Conservation (phyloP, 371 early-diverging fungal genomes). For the Apophysomyces elegans region DNA sequence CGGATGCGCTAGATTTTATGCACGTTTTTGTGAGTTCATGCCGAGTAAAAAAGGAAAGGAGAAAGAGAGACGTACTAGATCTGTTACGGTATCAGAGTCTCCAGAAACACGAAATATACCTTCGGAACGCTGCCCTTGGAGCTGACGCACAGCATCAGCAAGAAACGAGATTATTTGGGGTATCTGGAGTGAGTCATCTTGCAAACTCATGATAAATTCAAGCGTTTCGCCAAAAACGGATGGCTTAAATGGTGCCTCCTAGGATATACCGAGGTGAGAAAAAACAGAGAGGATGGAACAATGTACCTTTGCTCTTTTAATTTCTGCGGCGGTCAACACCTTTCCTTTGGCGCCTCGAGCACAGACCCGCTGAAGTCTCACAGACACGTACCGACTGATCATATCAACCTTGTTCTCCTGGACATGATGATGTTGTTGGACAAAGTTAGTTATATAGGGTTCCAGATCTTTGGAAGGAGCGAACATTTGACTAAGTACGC, state of each 20-base stretch:
- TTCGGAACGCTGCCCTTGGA: slow-evolving; percentile 84
- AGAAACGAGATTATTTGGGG: slow-evolving; percentile 90
- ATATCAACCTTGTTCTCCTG: slow-evolving; percentile 55
- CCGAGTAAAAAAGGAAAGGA: background rate
- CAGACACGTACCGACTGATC: slow-evolving; percentile 64
- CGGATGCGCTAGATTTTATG: slow-evolving; percentile 56
- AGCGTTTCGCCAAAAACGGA: slow-evolving; percentile 93
- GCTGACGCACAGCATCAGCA: slow-evolving; percentile 73
- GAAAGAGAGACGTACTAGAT: slow-evolving; percentile 59
- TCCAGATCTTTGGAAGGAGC: slow-evolving; percentile 93
- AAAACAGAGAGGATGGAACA: background rate
- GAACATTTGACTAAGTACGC: slow-evolving; percentile 84
- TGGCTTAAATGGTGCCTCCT: slow-evolving; percentile 88
- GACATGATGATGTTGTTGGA: slow-evolving; percentile 58
- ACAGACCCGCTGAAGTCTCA: slow-evolving; percentile 72
- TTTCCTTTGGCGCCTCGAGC: slow-evolving; percentile 84
- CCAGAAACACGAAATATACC: slow-evolving; percentile 98
- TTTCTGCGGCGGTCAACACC: slow-evolving; percentile 75
- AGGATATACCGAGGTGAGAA: background rate
- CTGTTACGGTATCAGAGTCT: slow-evolving; percentile 89
- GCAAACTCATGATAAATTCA: slow-evolving; percentile 79
- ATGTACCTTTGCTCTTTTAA: slow-evolving; percentile 75
- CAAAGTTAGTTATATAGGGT: slow-evolving; percentile 81
- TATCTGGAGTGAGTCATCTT: slow-evolving; percentile 52
- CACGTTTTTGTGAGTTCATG: background rate